These are phyloP conservation scores for Acer campestre DNA, from an alignment of 345 rosid genomes.

Conservation along the genomic window DNA sequence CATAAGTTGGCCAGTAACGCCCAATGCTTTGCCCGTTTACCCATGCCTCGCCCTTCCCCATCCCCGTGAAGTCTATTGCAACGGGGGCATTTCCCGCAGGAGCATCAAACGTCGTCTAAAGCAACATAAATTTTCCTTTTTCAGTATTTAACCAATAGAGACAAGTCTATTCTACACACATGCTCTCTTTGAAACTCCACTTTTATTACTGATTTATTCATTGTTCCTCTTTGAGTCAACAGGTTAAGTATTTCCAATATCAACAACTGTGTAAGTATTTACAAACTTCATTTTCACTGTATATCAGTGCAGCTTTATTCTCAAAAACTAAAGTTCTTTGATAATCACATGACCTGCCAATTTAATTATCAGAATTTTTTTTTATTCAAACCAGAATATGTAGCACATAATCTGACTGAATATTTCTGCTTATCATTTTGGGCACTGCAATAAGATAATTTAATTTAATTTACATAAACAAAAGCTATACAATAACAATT, in stretches of 20 bases:
- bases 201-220: not conserved
- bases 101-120: conserved; percentile 68
- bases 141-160: conserved; percentile 20
- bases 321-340: not conserved
- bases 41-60: conserved; percentile 98
- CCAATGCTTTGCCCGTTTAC: conserved; percentile 97
- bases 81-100: conserved; percentile 73
- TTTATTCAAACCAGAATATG: not conserved
- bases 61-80: conserved; percentile 83
- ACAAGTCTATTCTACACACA: not conserved
- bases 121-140: conserved; percentile 8
- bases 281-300: not conserved
- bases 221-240: not conserved
- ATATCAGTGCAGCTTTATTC: not conserved
- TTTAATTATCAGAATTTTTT: not conserved
- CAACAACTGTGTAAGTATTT: not conserved
- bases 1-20: conserved; percentile 82
- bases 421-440: not conserved
- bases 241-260: not conserved
- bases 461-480: not conserved
- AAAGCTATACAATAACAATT: not conserved
- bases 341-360: not conserved
- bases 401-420: not conserved
- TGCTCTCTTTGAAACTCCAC: not conserved
- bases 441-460: not conserved